These are phyloP conservation scores for Pueraria montana DNA, from an alignment of 306 rosid genomes.

Conservation along the genomic window DNA sequence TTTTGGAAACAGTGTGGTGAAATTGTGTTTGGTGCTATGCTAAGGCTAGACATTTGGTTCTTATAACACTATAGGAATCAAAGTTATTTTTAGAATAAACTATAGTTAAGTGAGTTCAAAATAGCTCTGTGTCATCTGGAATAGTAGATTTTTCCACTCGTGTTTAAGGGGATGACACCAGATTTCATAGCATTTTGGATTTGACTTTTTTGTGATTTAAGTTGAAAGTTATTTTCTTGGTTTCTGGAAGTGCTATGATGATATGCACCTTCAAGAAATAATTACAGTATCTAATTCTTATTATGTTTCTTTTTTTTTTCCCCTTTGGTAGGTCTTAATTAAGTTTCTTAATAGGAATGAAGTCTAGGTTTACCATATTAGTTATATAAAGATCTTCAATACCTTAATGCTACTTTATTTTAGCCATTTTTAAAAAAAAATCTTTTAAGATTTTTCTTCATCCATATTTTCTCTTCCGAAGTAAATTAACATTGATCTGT, in stretches of 20 bases:
- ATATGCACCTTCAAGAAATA: not conserved
- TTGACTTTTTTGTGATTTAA: not conserved
- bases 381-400: not conserved
- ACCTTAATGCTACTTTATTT: not conserved
- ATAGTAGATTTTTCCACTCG: not conserved
- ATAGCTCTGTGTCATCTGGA: not conserved
- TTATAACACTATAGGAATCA: not conserved
- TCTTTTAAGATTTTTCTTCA: not conserved
- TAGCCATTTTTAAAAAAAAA: not conserved
- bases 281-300: not conserved
- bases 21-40: not conserved
- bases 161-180: not conserved
- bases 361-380: not conserved
- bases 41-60: not conserved
- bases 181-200: not conserved
- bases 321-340: not conserved
- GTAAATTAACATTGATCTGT: conserved; percentile 9
- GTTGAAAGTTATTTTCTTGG: conserved; percentile 9
- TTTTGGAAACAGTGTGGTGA: not conserved
- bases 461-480: not conserved
- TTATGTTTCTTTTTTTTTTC: not conserved
- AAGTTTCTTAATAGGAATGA: not conserved
- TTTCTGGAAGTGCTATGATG: not conserved
- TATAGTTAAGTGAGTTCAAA: not conserved
- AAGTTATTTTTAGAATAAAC: conserved; percentile 10